Conservation (phyloP, 495 filamentous ascomycete species). For the Platismatia glauca region DNA sequence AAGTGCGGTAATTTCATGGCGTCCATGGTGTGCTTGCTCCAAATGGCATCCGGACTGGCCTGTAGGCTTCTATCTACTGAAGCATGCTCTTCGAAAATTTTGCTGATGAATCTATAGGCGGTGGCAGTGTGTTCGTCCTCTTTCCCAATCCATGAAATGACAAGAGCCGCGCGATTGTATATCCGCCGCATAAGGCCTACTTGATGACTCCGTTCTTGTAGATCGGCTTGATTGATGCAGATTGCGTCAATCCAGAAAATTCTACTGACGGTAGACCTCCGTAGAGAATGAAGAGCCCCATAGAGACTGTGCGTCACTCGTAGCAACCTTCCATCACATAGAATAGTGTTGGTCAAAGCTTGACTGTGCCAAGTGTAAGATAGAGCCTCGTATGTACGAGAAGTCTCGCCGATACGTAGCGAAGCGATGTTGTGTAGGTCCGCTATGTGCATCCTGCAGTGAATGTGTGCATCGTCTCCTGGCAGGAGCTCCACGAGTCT, state of each 20-base stretch:
- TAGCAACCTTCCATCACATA: slow-evolving; percentile 9
- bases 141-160: slow-evolving; percentile 27
- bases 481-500: not conserved
- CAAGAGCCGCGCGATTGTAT: slow-evolving; percentile 24
- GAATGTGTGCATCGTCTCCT: not conserved
- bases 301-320: slow-evolving; percentile 2
- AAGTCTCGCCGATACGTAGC: not conserved
- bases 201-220: slow-evolving; percentile 23
- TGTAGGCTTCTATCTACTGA: slow-evolving; percentile 4
- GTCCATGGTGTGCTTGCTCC: slow-evolving; percentile 3
- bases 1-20: slow-evolving; percentile 8
- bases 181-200: slow-evolving; percentile 29
- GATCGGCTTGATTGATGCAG: slow-evolving; percentile 29
- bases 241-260: slow-evolving; percentile 29
- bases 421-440: not conserved
- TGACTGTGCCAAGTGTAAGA: slow-evolving; percentile 11
- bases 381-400: slow-evolving; percentile 2
- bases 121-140: slow-evolving; percentile 11
- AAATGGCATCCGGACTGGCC: slow-evolving; percentile 5
- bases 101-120: slow-evolving; percentile 1
- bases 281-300: slow-evolving; percentile 13
- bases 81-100: not conserved
- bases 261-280: slow-evolving; percentile 1
- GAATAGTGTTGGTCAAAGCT: not conserved
- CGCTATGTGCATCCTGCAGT: slow-evolving; percentile 2